Evolutionary conservation across 768 basidiomycete species (phyloP), one percentile per base, ranked within the genome.

Genomic region (Agaricus blazei): DNA sequence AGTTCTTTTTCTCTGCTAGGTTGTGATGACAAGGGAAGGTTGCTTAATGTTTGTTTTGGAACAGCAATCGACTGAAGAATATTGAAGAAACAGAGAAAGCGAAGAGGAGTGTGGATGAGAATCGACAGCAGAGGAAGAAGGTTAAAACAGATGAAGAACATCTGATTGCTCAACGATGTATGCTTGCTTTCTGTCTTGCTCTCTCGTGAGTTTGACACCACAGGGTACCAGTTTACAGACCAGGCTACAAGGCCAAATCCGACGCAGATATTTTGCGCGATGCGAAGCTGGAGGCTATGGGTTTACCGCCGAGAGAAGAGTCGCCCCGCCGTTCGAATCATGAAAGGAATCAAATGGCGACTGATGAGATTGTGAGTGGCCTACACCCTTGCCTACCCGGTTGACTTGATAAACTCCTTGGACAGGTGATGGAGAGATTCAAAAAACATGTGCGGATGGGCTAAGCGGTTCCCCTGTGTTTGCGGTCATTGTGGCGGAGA

Each of bases 81-180:
- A 99, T 99, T 52, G 94, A 97, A 66, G 93, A 94, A 49, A 99
- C 96, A 0, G 97, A 98, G 67, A 96, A 92, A 61, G 96, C 96
- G 0, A 98, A 98, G 69, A 81, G 93, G 0, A 76, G 81, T 9
- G 89, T 94, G 24, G 85, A 84, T 1, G 91, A 93, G 60, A 84
- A 82, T 56, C 80, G 82, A 24, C 79, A 84, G 48, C 82, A 85
- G 11, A 72, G 77, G 24, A 83, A 81, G 64, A 77, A 73, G 56
- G 59, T 64, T 19, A 76, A 72, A 26, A 75, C 74, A 14, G 91
- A 93, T 52, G 91, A 93, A 63, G 89, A 85, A 50, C 90, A 93
- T 65, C 82, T 95, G 40, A 87, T 86, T 9, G 89, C 91, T 9
- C 81, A 91, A 6, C 85, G 95, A 62, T 98, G 95, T 96, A 65